These are phyloP conservation scores for Paraphaeosphaeria sporulosa DNA, from an alignment of 2,329 filamentous ascomycete genomes.

Conservation along the genomic window DNA sequence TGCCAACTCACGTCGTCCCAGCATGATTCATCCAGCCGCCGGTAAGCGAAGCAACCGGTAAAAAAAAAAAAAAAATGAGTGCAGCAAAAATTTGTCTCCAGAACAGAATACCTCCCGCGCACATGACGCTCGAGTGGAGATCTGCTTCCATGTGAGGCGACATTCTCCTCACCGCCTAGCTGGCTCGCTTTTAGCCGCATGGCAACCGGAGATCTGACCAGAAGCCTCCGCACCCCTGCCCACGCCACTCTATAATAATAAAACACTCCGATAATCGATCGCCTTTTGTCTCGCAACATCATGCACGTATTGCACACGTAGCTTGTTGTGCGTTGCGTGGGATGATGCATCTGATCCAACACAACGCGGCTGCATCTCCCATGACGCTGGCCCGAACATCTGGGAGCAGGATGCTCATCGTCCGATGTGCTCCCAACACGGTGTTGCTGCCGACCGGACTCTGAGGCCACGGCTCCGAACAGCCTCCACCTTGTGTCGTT, in stretches of 20 bases:
- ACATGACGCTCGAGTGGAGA: conserved; percentile 36
- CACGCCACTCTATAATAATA: conserved; percentile 16
- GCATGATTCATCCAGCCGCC: neutral
- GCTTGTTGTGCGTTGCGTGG: conserved; percentile 8
- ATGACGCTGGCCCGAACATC: conserved; percentile 9
- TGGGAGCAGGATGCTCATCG: conserved; percentile 1
- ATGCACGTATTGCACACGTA: neutral
- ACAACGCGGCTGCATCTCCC: conserved; percentile 2
- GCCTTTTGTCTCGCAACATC: neutral
- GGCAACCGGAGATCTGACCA: conserved; percentile 26
- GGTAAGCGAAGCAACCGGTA: neutral
- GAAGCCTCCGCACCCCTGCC: conserved; percentile 17
- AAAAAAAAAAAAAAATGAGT: neutral
- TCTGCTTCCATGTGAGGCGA: conserved; percentile 18
- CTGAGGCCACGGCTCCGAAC: conserved; percentile 15
- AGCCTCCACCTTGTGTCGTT: conserved; percentile 5
- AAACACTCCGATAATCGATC: conserved; percentile 2
- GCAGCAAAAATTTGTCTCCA: conserved; percentile 25
- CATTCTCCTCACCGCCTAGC: conserved; percentile 44
- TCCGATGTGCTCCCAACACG: neutral
- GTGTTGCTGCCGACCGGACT: conserved; percentile 8
- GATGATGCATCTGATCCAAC: conserved; percentile 2
- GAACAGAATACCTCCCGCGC: conserved; percentile 18
- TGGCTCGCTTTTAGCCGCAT: conserved; percentile 38
- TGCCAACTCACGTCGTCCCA: neutral